Percentiles rank a stretch among this genome's conserved stretches.
phyloP scores from a whole-genome alignment of 257 asterid species.

The Penstemon davidsonii region DNA sequence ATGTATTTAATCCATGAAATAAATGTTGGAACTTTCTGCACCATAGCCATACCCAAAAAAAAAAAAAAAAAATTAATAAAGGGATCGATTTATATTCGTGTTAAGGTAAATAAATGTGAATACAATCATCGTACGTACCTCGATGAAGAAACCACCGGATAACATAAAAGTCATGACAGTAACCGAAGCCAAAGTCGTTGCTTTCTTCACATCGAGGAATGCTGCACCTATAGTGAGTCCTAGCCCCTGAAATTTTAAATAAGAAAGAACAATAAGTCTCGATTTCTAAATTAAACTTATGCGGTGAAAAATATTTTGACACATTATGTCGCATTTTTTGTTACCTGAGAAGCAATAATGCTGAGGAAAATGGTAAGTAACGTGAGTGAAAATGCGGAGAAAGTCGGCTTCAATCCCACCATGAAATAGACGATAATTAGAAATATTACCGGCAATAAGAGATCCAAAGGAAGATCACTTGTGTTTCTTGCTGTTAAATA shows the following conservation, averaged over 20 bases:
- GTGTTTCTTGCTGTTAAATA: slow-evolving; percentile 42
- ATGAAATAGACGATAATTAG: slow-evolving; percentile 42
- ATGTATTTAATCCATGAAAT: slow-evolving; percentile 39
- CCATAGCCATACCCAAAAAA: background rate
- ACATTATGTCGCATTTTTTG: background rate
- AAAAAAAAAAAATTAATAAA: too few species aligned
- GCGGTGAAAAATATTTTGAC: too few species aligned
- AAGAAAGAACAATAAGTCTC: background rate
- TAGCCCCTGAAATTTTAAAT: slow-evolving; percentile 29
- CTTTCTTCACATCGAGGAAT: slow-evolving; percentile 45
- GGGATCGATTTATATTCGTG: background rate
- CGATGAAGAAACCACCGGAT: slow-evolving; percentile 45
- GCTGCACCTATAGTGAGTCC: slow-evolving; percentile 51
- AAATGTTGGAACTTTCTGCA: slow-evolving; percentile 47
- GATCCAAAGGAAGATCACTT: slow-evolving; percentile 45
- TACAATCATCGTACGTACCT: slow-evolving; percentile 26
- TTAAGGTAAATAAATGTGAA: background rate
- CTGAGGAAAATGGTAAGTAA: slow-evolving; percentile 39
- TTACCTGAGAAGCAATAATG: slow-evolving; percentile 49
- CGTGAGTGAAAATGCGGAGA: slow-evolving; percentile 39
- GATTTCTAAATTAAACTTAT: background rate
- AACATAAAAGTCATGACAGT: slow-evolving; percentile 48
- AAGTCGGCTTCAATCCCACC: slow-evolving; percentile 39
- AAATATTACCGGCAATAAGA: slow-evolving; percentile 40
- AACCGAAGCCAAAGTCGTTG: slow-evolving; percentile 51